Base-by-base conservation (phyloP, 1,139 yeast genomes). In the Yamadazyma dendronema region DNA sequence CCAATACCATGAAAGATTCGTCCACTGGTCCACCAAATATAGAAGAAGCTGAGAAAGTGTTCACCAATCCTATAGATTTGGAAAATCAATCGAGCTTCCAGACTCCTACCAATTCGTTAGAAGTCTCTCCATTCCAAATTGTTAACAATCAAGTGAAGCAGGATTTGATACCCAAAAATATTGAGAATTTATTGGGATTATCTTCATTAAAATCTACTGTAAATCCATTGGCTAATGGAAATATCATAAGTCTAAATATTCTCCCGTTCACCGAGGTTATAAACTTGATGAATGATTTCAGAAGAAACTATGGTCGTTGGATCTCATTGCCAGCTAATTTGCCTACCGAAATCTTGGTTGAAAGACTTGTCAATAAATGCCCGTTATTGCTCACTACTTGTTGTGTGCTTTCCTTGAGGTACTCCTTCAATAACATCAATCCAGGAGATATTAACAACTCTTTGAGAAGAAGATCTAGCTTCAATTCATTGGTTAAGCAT, bases 271-370 rank as follows among this genome's bases (percentile, higher is more conserved):
- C 58, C 3, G 81, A 81, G 47, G 77, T 77, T 0, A 50, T 70
- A 7, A 69, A 67, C 24, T 57, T 84, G 28, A 59, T 85, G 47
- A 68, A 70, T 36, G 76, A 74, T 38, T 85, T 85, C 53, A 63
- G 85, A 34, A 74, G 79, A 39, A 73, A 84, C 50, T 84, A 81
- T 51, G 88, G 89, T 8, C 65, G 86, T 28, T 85, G 95, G 95
- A 81, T 84, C 3, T 80, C 86, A 41, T 79, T 85, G 38, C 89
- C 92, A 0, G 72, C 74, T 31, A 64, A 64, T 17, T 56, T 76
- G 27, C 60, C 79, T 2, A 72, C 83, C 0, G 72, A 63, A 14
- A 67, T 61, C 17, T 59, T 85, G 27, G 64, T 84, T 8, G 73
- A 67, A n/a, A 58, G 74, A 27, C 67, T 84, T 31, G 60, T 82